Evolutionary conservation across 176 grass and related monocot species (phyloP), one percentile per base, ranked within the genome.

Genomic region (Thinopyrum elongatum): DNA sequence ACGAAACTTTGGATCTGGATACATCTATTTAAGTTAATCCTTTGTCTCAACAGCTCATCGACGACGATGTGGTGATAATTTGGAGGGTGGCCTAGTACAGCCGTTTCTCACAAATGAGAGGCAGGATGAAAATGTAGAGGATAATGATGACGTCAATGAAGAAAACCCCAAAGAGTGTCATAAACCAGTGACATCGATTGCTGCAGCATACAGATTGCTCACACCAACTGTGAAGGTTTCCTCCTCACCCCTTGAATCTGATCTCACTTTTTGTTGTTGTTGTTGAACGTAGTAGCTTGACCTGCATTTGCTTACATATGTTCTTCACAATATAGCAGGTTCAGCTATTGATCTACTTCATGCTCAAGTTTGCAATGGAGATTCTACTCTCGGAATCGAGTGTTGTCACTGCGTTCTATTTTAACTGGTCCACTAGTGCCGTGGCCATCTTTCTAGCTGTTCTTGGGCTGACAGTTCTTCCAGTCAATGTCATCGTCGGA

Each of bases 311-410:
- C 62, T 88, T 70, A 79, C 28, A 46, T 31, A 28, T 51, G 22
- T 39, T 78, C 15, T 59, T 55, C 65, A 25, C 62, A 44, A 55
- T 10, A 38, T 83, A 55, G 27, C 79, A 98, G 95, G 95, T 93
- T 47, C 93, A 98, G 44, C 35, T 98, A 65, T 76, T 98, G 75
- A 98, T 98, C 38, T 98, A 98, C 67, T 95, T 98, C 11, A 95
- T 95, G 93, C 92, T 98, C 42, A 98, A 98, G 89, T 98, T 92
- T 75, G 90, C 93, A 22, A 95, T 98, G 93, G 95, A 98, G 78
- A 88, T 95, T 77, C 83, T 98, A 30, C 88, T 98, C 47, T 93
- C 96, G 1, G 95, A 98, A 71, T 98, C 96, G 6, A 98, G 96
- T 86, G 93, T 98, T 27, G 84, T 95, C 14, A 95, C 96, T 8